Conservation (phyloP, 208 protist genomes). For the Trypanosoma conorhini region DNA sequence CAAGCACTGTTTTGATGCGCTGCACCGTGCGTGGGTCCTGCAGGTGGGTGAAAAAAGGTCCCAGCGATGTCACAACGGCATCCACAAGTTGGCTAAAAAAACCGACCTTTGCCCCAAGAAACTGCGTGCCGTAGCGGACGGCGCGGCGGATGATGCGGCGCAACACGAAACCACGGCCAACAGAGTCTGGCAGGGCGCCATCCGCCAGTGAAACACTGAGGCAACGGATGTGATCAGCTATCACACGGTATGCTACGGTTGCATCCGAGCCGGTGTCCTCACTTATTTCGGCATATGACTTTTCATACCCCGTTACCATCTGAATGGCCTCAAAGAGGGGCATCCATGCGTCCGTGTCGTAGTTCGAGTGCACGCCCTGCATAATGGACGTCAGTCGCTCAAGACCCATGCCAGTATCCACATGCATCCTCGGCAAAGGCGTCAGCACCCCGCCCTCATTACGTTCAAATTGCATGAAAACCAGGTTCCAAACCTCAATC, state of each 20-base stretch:
- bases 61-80: constrained; percentile 89
- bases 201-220: constrained; percentile 97
- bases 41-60: constrained; percentile 96
- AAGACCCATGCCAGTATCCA: constrained; percentile 99
- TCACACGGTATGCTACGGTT: constrained; percentile 97
- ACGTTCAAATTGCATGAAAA: constrained; percentile 99
- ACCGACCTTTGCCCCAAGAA: constrained; percentile 91
- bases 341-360: constrained; percentile 99
- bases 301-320: constrained; percentile 84
- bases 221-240: constrained; percentile 99
- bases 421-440: constrained; percentile 92
- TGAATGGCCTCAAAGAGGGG: constrained; percentile 98
- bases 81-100: constrained; percentile 96
- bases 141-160: constrained; percentile 98
- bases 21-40: constrained; percentile 69
- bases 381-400: constrained; percentile 98
- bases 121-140: constrained; percentile 96
- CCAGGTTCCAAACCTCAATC: constrained; percentile 99
- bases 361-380: constrained; percentile 97
- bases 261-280: constrained; percentile 85
- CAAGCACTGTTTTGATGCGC: constrained; percentile 89
- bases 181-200: constrained; percentile 94
- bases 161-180: constrained; percentile 97
- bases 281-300: constrained; percentile 86
- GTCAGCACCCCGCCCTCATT: constrained; percentile 86